phyloP scores from a whole-genome alignment of 257 asterid genomes.

The Capsicum pubescens region DNA sequence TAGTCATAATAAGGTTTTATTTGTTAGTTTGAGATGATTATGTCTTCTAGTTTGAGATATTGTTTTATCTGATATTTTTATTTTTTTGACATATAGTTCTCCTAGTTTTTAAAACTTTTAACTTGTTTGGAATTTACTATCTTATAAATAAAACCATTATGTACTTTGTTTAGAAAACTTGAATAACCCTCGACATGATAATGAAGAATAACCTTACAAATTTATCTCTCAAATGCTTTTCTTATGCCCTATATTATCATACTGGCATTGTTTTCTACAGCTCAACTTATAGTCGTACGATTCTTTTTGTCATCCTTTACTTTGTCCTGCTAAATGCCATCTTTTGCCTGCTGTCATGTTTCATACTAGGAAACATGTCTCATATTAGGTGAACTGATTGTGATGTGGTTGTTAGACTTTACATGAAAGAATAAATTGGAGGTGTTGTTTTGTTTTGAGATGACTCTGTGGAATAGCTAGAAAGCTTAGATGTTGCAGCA shows the following conservation, averaged over 20 bases:
- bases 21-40: background rate
- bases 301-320: background rate
- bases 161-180: background rate
- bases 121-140: background rate
- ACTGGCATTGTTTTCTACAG: background rate
- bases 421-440: background rate
- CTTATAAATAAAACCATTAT: background rate
- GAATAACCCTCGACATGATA: background rate
- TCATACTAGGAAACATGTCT: background rate
- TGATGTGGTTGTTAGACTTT: background rate
- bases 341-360: background rate
- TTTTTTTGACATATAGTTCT: background rate
- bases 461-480: background rate
- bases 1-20: constrained; percentile 1
- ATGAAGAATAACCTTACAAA: background rate
- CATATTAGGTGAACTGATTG: background rate
- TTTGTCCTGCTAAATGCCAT: background rate
- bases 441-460: background rate
- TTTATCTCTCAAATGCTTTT: background rate
- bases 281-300: background rate
- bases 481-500: background rate
- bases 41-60: constrained; percentile 4
- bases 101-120: background rate
- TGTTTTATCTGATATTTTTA: background rate
- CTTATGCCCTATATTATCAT: background rate